Evolutionary conservation across 768 basidiomycete genomes (phyloP).

Genomic region (Gyrodon lividus): DNA sequence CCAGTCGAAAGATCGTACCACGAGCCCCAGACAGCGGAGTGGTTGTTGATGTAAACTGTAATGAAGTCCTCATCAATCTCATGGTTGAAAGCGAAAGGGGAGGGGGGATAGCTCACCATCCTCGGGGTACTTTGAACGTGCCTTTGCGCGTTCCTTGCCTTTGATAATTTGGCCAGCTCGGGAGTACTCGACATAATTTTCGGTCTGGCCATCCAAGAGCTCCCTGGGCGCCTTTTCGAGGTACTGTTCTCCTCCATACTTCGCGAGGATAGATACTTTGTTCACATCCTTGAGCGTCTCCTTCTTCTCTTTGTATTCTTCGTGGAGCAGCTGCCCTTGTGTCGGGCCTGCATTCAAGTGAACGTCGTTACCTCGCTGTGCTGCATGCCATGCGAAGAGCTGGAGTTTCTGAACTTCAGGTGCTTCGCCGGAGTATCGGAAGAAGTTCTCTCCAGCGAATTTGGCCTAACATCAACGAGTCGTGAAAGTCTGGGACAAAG

Average conservation of each 20-base stretch:
- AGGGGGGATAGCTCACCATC: slow-evolving; percentile 62
- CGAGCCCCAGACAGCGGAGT: slow-evolving; percentile 96
- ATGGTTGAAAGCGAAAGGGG: slow-evolving; percentile 1
- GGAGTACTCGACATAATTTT: slow-evolving; percentile 97
- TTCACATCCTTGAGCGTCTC: slow-evolving; percentile 85
- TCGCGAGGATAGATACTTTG: slow-evolving; percentile 86
- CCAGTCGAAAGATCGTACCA: slow-evolving; percentile 75
- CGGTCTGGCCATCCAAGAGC: slow-evolving; percentile 91
- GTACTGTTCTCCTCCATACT: slow-evolving; percentile 94
- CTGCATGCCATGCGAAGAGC: slow-evolving; percentile 96
- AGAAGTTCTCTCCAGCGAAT: slow-evolving; percentile 97
- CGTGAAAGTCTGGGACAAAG: background rate
- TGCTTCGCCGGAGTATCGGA: slow-evolving; percentile 90
- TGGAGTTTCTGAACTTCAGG: slow-evolving; percentile 89
- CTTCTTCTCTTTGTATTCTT: slow-evolving; percentile 90
- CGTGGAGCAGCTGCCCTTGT: slow-evolving; percentile 87
- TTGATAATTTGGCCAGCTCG: slow-evolving; percentile 87
- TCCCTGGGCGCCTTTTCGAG: slow-evolving; percentile 89
- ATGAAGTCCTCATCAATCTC: slow-evolving; percentile 3
- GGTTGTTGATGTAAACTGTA: slow-evolving; percentile 87
- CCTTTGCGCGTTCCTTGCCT: slow-evolving; percentile 86
- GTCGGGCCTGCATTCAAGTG: slow-evolving; percentile 97
- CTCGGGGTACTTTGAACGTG: slow-evolving; percentile 91
- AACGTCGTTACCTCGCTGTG: slow-evolving; percentile 89
- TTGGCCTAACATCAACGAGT: slow-evolving; percentile 49